Base-by-base conservation (phyloP, 2,329 filamentous ascomycete species). In the Orbilia blumenaviensis region DNA sequence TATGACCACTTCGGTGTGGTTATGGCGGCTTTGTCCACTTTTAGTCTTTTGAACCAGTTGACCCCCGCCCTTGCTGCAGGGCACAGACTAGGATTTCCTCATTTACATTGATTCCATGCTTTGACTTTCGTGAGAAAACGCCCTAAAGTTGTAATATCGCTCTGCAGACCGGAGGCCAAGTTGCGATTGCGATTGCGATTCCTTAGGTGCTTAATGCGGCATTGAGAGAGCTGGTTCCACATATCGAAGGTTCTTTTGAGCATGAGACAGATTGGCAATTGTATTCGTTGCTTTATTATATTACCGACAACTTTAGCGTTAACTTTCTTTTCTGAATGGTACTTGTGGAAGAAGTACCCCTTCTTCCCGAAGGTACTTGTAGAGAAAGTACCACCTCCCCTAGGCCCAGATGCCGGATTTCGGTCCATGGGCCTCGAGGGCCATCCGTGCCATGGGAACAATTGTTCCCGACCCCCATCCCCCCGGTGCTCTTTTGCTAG, bases 31-130 rank as follows among this genome's bases (percentile, higher is more conserved):
- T 62, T 62, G 38, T 56, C 14, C 38, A 29, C 56, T 69, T 56
- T 54, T 8, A 25, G 52, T n/a, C 34, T 12, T 25, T 3, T 2
- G 29, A 58, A 61, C 69, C 58, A 75, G 21, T 75, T 75, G 71
- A 75, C 71, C 64, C 61, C 38, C 23, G 72, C 71, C 71, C 42
- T 36, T 25, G 16, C 56, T 69, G 66, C 66, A 69, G 66, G 66
- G 54, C 41, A 69, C 66, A 41, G 42, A 52, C 56, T 36, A 2
- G 64, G 29, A 66, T 41, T 25, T 60, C 16, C 46, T 36, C 34
- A 48, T 48, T 48, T 27, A 44, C 23, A 27, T 46, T 18, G 18
- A 38, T 50, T 18, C 36, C 25, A 34, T 38, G 36, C 23, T 60
- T 32, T 44, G 21, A 44, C 16, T 12, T 6, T 41, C 38, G 61